Conservation (phyloP, 192 early-diverging fungal genomes). For the Geranomyces variabilis region DNA sequence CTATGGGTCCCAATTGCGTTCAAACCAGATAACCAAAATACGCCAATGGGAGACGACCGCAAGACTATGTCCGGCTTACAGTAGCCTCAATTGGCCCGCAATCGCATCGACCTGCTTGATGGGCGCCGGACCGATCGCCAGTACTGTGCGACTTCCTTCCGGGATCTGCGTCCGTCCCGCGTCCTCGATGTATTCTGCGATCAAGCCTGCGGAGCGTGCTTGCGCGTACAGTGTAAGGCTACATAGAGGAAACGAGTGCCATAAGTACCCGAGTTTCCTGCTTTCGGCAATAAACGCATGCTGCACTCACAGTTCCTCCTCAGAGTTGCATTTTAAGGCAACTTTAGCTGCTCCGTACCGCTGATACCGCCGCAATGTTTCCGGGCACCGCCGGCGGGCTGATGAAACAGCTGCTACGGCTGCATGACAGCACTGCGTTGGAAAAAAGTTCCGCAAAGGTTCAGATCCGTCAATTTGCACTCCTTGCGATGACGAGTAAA, state of each 20-base stretch:
- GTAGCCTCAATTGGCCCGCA: conserved; percentile 60
- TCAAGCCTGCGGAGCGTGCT: conserved; percentile 66
- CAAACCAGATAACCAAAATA: too few species aligned
- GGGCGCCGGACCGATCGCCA: conserved; percentile 84
- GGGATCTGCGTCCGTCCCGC: conserved; percentile 93
- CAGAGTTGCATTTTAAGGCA: conserved; percentile 73
- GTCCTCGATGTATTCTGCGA: conserved; percentile 80
- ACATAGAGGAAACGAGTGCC: conserved; percentile 14
- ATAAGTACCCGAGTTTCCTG: neutral
- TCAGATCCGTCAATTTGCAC: too few species aligned
- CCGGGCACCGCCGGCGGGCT: conserved; percentile 30
- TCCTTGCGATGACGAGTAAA: neutral
- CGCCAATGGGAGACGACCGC: neutral
- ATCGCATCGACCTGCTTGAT: conserved; percentile 50
- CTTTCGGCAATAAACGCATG: neutral
- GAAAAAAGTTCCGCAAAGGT: neutral
- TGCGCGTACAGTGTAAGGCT: neutral
- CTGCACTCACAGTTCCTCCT: conserved; percentile 73
- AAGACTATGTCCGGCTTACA: neutral
- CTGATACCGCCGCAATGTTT: conserved; percentile 68
- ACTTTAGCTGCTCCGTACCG: conserved; percentile 82
- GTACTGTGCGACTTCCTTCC: conserved; percentile 86
- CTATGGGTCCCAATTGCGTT: too few species aligned
- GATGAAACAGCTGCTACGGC: conserved; percentile 67
- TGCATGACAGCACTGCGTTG: conserved; percentile 80